These are phyloP conservation scores for Debaryomyces singareniensis DNA, from an alignment of 1,139 yeast genomes.

Conservation along the genomic window DNA sequence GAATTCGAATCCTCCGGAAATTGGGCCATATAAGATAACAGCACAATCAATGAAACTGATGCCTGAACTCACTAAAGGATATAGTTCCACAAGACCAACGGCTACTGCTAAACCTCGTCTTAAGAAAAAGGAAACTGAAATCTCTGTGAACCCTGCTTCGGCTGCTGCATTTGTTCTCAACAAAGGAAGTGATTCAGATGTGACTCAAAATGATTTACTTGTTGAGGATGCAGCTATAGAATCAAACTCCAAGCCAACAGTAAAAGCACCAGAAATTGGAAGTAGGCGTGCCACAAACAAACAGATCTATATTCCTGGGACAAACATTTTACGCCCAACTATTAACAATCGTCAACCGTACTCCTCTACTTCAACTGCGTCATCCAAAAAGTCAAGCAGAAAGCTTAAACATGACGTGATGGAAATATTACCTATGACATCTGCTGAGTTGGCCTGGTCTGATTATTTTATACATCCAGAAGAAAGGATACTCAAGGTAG, in stretches of 20 bases:
- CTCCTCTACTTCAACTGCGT: constrained; percentile 15
- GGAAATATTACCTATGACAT: constrained; percentile 51
- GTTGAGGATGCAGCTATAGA: constrained; percentile 10
- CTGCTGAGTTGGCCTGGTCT: constrained; percentile 67
- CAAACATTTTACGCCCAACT: constrained; percentile 51
- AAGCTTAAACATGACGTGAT: constrained; percentile 23
- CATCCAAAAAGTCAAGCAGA: constrained; percentile 9
- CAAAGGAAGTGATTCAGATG: constrained; percentile 14
- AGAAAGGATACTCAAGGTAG: constrained; percentile 68
- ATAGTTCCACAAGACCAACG: constrained; percentile 2
- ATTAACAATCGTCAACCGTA: constrained; percentile 26
- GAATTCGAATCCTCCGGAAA: constrained; percentile 65
- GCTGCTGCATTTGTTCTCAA: constrained; percentile 42
- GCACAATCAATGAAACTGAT: constrained; percentile 54
- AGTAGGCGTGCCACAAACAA: constrained; percentile 15
- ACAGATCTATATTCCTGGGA: constrained; percentile 56
- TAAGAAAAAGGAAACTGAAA: constrained; percentile 4
- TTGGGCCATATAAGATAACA: constrained; percentile 59
- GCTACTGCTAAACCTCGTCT: constrained; percentile 2
- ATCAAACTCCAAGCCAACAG: constrained; percentile 3
- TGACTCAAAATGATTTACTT: no score
- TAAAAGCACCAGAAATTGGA: constrained; percentile 1
- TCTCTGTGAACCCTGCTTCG: constrained; percentile 29
- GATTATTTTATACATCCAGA: constrained; percentile 51
- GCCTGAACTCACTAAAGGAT: constrained; percentile 30